phyloP scores from a whole-genome alignment of 2,329 filamentous ascomycete species.

The Talaromyces sp. region DNA sequence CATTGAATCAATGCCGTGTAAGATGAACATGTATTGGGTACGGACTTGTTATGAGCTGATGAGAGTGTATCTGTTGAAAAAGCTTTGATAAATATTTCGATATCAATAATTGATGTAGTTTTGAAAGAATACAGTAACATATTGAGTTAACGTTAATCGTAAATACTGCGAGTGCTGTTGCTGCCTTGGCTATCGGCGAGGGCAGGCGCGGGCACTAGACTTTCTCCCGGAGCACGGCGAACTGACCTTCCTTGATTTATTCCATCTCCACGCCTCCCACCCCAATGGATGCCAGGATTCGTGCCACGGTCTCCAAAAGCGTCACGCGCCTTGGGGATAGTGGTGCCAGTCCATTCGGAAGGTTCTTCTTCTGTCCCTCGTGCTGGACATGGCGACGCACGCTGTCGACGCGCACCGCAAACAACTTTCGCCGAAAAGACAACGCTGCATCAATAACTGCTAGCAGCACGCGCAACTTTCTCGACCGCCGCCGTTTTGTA shows the following conservation, averaged over 20 bases:
- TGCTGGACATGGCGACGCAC: constrained; percentile 29
- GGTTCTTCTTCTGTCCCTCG: constrained; percentile 35
- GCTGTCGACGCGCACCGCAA: constrained; percentile 17
- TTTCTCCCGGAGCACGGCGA: background rate
- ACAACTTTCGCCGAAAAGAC: background rate
- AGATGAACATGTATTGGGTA: background rate
- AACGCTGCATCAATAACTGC: background rate
- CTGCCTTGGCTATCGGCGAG: background rate
- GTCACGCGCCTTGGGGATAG: constrained; percentile 22
- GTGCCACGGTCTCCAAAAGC: constrained; percentile 30
- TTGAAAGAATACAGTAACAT: background rate
- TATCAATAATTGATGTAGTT: background rate
- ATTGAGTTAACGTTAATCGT: background rate
- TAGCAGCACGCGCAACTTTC: background rate
- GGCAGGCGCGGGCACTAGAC: background rate
- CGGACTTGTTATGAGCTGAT: background rate
- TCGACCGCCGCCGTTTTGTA: constrained; percentile 8
- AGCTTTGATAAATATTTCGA: background rate
- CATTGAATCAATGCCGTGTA: background rate
- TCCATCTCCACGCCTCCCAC: background rate
- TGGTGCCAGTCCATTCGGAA: constrained; percentile 6
- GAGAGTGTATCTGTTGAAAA: background rate
- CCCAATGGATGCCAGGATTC: constrained; percentile 36
- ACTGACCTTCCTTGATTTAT: background rate
- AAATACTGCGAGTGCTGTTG: background rate